A percentile compares a stretch with the other conserved stretches of the same genome.
These are phyloP conservation scores for Ustilago sp. DNA, from an alignment of 1,284 basidiomycete genomes.

Conservation along the genomic window DNA sequence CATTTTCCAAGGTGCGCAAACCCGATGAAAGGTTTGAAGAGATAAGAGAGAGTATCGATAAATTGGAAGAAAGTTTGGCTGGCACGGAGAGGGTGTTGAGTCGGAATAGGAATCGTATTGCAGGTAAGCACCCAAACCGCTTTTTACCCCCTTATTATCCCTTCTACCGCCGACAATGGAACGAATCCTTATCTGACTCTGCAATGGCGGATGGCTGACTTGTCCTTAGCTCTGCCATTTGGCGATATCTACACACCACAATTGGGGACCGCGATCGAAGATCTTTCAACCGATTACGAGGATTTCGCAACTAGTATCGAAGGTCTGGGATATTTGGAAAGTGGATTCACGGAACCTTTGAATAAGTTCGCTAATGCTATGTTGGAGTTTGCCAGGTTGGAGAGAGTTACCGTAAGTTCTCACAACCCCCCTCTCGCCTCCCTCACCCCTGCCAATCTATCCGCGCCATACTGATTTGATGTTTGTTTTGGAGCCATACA, in stretches of 20 bases:
- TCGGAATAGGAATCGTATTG: constrained; percentile 56
- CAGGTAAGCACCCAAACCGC: constrained; percentile 77
- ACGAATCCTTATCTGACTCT: constrained; percentile 11
- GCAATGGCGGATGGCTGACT: constrained; percentile 1
- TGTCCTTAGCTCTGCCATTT: constrained; percentile 49
- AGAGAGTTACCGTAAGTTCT: constrained; percentile 56
- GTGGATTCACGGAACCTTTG: constrained; percentile 94
- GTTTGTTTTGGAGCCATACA: constrained; percentile 3
- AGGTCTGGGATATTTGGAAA: constrained; percentile 95
- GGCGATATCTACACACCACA: constrained; percentile 62
- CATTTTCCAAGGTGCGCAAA: constrained; percentile 92
- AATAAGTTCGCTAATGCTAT: constrained; percentile 96
- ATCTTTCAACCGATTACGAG: constrained; percentile 91
- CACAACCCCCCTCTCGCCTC: neutral
- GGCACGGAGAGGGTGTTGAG: constrained; percentile 75
- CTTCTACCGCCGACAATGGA: neutral
- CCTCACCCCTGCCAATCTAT: too few relatives aligned
- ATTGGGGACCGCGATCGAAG: constrained; percentile 58
- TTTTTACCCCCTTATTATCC: neutral
- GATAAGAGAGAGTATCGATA: constrained; percentile 90
- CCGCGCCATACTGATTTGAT: neutral
- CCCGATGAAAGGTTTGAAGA: constrained; percentile 93
- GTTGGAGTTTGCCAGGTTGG: constrained; percentile 76
- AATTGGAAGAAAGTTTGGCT: constrained; percentile 89
- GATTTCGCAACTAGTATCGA: constrained; percentile 95